Evolutionary conservation across 441 rosid genomes (phyloP).

Genomic region (Jatropha multifida): DNA sequence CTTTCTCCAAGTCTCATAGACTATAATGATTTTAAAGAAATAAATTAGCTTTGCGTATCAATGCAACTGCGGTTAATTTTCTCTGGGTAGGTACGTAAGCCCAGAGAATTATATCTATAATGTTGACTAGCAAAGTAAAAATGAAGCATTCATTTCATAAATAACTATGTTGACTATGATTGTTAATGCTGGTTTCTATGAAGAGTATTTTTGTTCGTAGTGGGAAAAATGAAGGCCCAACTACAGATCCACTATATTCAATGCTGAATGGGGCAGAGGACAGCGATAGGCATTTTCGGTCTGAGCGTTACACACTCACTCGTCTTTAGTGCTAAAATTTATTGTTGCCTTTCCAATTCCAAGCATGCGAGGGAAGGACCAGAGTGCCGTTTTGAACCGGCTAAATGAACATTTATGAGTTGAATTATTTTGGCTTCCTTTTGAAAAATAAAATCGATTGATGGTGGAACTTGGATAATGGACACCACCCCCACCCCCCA

Average conservation of each 20-base stretch:
- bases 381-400: conserved; percentile 4
- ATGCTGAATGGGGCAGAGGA: conserved; percentile 8
- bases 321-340: neutral
- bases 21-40: conserved; percentile 19
- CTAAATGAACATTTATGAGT: neutral
- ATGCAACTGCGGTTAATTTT: conserved; percentile 28
- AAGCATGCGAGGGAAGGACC: neutral
- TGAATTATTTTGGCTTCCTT: neutral
- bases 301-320: neutral
- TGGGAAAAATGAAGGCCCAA: conserved; percentile 18
- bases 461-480: neutral
- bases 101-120: conserved; percentile 14
- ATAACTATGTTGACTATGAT: conserved; percentile 26
- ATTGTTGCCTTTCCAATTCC: neutral
- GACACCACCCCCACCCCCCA: neutral
- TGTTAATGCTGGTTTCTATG: conserved; percentile 1
- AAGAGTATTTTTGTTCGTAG: conserved; percentile 17
- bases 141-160: conserved; percentile 12
- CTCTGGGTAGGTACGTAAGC: conserved; percentile 35
- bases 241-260: conserved; percentile 17
- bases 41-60: conserved; percentile 15
- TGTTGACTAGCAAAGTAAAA: conserved; percentile 25
- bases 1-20: conserved; percentile 29
- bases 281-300: conserved; percentile 2
- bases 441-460: too few species aligned